Conservation (phyloP, 176 grass and related monocot genomes). For the Musa schizocarpa region DNA sequence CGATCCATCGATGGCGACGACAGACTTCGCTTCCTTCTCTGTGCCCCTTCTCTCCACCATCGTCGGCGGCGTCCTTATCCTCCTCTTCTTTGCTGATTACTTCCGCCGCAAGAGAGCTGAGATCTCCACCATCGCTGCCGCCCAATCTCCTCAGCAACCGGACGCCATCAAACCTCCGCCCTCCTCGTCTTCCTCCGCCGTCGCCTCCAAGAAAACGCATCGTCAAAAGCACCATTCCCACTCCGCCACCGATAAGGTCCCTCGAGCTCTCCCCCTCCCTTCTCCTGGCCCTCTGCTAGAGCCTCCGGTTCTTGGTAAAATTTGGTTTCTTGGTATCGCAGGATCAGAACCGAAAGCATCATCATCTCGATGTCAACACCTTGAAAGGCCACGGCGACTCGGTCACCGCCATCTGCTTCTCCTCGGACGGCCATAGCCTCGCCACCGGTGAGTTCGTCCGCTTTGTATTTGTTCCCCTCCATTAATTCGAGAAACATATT, state of each 20-base stretch:
- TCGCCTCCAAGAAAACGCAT: constrained; percentile 34
- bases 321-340: not conserved
- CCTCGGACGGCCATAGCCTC: constrained; percentile 50
- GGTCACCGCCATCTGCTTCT: constrained; percentile 71
- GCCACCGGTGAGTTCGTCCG: constrained; percentile 47
- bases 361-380: constrained; percentile 81
- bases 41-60: constrained; percentile 53
- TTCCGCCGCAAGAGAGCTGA: constrained; percentile 77
- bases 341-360: constrained; percentile 82
- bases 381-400: constrained; percentile 70
- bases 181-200: constrained; percentile 16
- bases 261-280: not conserved
- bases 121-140: constrained; percentile 51
- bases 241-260: constrained; percentile 69
- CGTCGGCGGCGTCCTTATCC: constrained; percentile 53
- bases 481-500: not conserved
- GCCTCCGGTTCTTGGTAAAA: not conserved
- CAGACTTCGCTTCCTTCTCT: constrained; percentile 30
- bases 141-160: constrained; percentile 22
- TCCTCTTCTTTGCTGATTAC: constrained; percentile 74
- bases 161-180: constrained; percentile 26
- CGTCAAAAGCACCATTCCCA: constrained; percentile 32
- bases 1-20: not conserved
- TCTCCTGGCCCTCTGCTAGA: no score
- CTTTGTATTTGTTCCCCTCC: not conserved